Conservation (phyloP, 768 basidiomycete genomes). For the Gloeostereum incarnatum region DNA sequence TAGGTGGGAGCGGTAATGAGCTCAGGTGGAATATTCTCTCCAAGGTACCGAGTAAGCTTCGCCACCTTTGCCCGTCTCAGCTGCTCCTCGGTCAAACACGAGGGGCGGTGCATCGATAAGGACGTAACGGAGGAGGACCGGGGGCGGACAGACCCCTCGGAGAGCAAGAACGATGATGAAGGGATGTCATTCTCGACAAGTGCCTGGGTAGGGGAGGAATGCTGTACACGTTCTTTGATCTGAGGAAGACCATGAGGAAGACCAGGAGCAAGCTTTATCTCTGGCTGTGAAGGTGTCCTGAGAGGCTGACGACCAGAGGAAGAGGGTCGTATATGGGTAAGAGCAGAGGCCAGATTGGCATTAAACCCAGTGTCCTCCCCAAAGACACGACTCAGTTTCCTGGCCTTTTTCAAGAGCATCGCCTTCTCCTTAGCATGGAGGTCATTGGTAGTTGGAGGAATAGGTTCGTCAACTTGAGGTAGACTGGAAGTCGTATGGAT, state of each 20-base stretch:
- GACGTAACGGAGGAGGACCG: not conserved
- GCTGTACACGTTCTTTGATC: no score
- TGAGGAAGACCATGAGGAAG: no score
- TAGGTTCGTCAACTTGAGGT: conserved; percentile 5
- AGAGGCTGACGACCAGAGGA: not conserved
- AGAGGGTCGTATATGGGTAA: not conserved
- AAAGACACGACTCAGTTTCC: conserved; percentile 34
- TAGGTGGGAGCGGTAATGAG: conserved; percentile 17
- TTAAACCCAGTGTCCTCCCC: conserved; percentile 1
- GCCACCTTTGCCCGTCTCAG: conserved; percentile 20
- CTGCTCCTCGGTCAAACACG: conserved; percentile 9
- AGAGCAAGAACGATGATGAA: not conserved
- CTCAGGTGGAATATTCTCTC: conserved; percentile 26
- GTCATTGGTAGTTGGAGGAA: conserved; percentile 21
- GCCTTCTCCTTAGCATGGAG: conserved; percentile 24
- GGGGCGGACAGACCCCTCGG: no score
- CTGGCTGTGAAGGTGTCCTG: not conserved
- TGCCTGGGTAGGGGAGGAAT: not conserved
- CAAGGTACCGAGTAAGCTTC: conserved; percentile 26
- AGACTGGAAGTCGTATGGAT: conserved; percentile 6
- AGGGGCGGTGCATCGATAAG: no score
- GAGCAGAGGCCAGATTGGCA: not conserved
- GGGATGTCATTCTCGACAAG: not conserved
- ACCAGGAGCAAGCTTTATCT: no score
- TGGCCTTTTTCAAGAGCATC: conserved; percentile 28